These are phyloP conservation scores for Sclerotinia glacialis DNA, from an alignment of 2,329 filamentous ascomycete species.

Conservation along the genomic window DNA sequence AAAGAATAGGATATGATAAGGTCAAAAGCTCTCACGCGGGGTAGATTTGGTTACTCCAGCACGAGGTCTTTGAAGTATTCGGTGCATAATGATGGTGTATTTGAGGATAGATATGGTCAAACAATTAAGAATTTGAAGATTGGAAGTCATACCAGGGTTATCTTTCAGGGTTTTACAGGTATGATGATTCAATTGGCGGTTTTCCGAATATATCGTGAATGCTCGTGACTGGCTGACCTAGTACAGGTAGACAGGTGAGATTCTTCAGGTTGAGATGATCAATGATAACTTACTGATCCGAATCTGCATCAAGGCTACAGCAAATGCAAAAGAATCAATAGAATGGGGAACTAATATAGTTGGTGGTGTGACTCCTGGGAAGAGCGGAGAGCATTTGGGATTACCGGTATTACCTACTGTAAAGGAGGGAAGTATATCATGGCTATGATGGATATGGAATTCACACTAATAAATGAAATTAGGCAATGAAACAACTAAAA, in stretches of 20 bases:
- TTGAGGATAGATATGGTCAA: slow-evolving; percentile 42
- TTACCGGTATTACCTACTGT: slow-evolving; percentile 70
- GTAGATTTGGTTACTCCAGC: slow-evolving; percentile 20
- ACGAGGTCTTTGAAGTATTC: slow-evolving; percentile 24
- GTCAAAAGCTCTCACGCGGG: slow-evolving; percentile 24
- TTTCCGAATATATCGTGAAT: not conserved
- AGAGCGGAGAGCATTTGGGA: slow-evolving; percentile 68
- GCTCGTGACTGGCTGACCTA: not conserved
- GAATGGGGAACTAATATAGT: slow-evolving; percentile 79
- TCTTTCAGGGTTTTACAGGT: slow-evolving; percentile 72
- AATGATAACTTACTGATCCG: not conserved
- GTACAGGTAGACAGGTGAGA: slow-evolving; percentile 36
- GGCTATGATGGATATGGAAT: not conserved
- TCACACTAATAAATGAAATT: slow-evolving; percentile 13
- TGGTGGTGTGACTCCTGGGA: slow-evolving; percentile 71
- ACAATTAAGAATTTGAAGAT: slow-evolving; percentile 66
- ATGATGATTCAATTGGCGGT: slow-evolving; percentile 12
- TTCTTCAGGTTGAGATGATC: slow-evolving; percentile 23
- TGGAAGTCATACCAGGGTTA: slow-evolving; percentile 61
- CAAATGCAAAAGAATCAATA: slow-evolving; percentile 72
- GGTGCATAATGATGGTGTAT: slow-evolving; percentile 24
- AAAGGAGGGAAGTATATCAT: slow-evolving; percentile 46
- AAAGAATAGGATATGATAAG: slow-evolving; percentile 9
- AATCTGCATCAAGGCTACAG: slow-evolving; percentile 56
- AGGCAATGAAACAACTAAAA: slow-evolving; percentile 67